Conservation (phyloP, 1,284 basidiomycete genomes). For the Apiotrichum gracile region DNA sequence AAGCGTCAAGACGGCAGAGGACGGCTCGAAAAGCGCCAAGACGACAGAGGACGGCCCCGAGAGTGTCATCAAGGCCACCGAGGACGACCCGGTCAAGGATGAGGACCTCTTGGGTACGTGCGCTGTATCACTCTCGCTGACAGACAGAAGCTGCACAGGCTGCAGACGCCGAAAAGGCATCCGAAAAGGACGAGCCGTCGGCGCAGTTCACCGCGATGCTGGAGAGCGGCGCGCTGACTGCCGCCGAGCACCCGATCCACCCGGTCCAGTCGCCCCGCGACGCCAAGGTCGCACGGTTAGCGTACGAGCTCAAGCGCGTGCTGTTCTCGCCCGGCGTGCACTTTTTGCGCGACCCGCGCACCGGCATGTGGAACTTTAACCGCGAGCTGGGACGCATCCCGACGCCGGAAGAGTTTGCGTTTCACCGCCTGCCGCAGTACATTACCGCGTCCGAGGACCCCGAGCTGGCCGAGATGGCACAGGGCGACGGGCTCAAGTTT, state of each 20-base stretch:
- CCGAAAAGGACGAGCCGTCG: not conserved
- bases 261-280: conserved; percentile 46
- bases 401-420: conserved; percentile 81
- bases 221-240: not conserved
- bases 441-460: conserved; percentile 75
- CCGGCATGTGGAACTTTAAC: conserved; percentile 80
- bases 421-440: conserved; percentile 70
- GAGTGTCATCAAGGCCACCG: not conserved
- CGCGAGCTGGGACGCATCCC: conserved; percentile 66
- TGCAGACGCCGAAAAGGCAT: not conserved
- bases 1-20: not conserved
- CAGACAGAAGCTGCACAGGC: not conserved
- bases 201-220: not conserved
- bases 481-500: conserved; percentile 54
- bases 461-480: conserved; percentile 64
- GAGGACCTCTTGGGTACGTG: not conserved
- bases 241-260: conserved; percentile 5
- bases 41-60: not conserved
- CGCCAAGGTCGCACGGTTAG: conserved; percentile 58
- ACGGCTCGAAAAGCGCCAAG: not conserved
- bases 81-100: not conserved
- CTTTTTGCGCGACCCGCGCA: conserved; percentile 79
- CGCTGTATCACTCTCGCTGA: not conserved
- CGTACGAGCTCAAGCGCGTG: conserved; percentile 73
- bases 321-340: conserved; percentile 90